Conservation (phyloP, 1,284 basidiomycete species). For the Ustilago lituana region DNA sequence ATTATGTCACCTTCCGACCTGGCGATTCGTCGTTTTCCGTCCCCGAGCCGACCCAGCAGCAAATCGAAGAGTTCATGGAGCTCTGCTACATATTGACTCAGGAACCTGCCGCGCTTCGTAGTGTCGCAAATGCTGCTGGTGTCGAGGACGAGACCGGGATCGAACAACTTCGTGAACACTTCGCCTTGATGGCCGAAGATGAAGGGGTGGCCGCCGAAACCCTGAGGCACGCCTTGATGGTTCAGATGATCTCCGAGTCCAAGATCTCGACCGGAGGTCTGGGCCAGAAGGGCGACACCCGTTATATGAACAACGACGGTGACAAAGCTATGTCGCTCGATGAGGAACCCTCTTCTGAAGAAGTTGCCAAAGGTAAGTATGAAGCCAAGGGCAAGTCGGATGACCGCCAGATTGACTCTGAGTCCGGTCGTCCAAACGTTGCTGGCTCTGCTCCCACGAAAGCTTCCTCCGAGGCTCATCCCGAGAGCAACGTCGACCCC, state of each 20-base stretch:
- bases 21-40: not conserved
- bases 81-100: not conserved
- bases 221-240: slow-evolving; percentile 6
- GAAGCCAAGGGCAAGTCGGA: too few species aligned
- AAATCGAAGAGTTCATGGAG: slow-evolving; percentile 8
- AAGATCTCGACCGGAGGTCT: too few species aligned
- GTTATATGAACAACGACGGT: too few species aligned
- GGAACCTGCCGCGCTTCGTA: not conserved
- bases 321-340: too few species aligned
- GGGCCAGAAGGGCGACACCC: too few species aligned
- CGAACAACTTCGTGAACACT: not conserved
- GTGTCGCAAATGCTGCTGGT: slow-evolving; percentile 3
- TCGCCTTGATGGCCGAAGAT: not conserved
- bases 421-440: too few species aligned
- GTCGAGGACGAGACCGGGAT: not conserved
- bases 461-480: too few species aligned
- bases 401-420: too few species aligned
- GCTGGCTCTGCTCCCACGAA: too few species aligned
- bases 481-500: too few species aligned
- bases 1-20: slow-evolving; percentile 2
- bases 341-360: too few species aligned
- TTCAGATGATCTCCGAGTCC: slow-evolving; percentile 16
- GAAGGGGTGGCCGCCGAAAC: not conserved
- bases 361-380: too few species aligned
- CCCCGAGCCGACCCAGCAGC: slow-evolving; percentile 1